These are phyloP conservation scores for Populus alba DNA, from an alignment of 345 rosid genomes.

Conservation along the genomic window DNA sequence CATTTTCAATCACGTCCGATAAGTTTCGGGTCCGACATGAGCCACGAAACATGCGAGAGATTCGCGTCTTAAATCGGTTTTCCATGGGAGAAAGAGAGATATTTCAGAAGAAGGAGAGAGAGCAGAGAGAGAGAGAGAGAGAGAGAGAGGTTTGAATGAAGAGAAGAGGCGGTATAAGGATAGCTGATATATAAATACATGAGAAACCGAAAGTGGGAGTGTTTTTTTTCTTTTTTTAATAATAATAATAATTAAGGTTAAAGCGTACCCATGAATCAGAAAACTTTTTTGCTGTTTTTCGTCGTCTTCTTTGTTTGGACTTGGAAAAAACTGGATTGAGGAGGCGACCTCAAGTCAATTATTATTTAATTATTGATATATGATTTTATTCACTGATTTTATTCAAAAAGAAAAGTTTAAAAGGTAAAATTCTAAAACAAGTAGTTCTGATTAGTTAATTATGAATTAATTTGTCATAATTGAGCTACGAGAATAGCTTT, in stretches of 20 bases:
- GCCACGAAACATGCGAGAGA: slow-evolving; percentile 63
- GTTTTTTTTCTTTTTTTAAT: background rate
- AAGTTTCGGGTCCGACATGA: slow-evolving; percentile 61
- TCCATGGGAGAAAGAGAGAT: slow-evolving; percentile 43
- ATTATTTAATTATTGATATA: slow-evolving; percentile 14
- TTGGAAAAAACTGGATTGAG: background rate
- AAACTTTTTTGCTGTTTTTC: slow-evolving; percentile 18
- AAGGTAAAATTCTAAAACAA: too few species aligned
- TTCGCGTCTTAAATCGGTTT: slow-evolving; percentile 49
- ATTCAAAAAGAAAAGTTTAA: too few species aligned
- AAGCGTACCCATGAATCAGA: background rate
- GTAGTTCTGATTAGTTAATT: too few species aligned
- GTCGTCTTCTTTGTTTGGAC: slow-evolving; percentile 30
- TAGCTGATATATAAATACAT: background rate
- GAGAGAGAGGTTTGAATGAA: slow-evolving; percentile 1
- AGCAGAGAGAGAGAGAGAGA: background rate
- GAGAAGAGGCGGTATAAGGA: background rate
- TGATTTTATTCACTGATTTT: background rate
- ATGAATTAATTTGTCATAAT: too few species aligned
- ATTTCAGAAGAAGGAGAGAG: background rate
- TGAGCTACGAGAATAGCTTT: too few species aligned
- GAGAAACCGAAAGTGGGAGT: background rate
- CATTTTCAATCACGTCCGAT: slow-evolving; percentile 54
- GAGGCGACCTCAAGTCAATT: slow-evolving; percentile 12
- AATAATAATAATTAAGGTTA: background rate